Base-by-base conservation (phyloP, 2,329 filamentous ascomycete species). In the Seiridium unicorne region DNA sequence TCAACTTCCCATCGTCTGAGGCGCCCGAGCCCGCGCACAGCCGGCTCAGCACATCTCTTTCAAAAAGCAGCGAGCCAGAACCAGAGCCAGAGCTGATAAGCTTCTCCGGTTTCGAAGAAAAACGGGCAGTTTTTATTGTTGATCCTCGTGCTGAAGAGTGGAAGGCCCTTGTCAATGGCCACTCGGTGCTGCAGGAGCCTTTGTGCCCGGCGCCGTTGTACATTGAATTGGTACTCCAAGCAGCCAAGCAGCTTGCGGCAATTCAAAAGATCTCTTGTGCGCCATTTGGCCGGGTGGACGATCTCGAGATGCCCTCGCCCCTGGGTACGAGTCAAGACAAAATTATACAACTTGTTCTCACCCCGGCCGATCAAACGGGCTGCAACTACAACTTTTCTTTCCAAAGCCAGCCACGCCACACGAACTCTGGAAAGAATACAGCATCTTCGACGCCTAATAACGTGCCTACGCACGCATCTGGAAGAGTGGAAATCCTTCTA, bases 1-100 rank as follows among this genome's bases (percentile, higher is more conserved):
- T 74, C n/a, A 5, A 7, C 5, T 10, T 10, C 4, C 46, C 3
- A 31, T 26, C 46, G n/a, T 1, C 46, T 26, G 9, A n/a, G 5
- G 46, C 32, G 5, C 49, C 31, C 5, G 32, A 35, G 11, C n/a
- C n/a, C n/a, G n/a, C n/a, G n/a, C n/a, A n/a, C n/a, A n/a, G n/a
- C n/a, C n/a, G n/a, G n/a, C n/a, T n/a, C n/a, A n/a, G n/a, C n/a
- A n/a, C n/a, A n/a, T n/a, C n/a, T n/a, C n/a, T n/a, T n/a, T n/a
- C n/a, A n/a, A n/a, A n/a, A n/a, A n/a, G n/a, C n/a, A n/a, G n/a
- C n/a, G n/a, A n/a, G n/a, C 49, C 49, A 4, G 5, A 3, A 10
- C 4, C 26, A 35, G 5, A 6, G 31, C 35, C n/a, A 32, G 11
- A n/a, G 3, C 35, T 51, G 5, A 35, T 35, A 34, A 35, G n/a